Base-by-base conservation (phyloP, 192 early-diverging fungal species). In the Radiomyces spectabilis region DNA sequence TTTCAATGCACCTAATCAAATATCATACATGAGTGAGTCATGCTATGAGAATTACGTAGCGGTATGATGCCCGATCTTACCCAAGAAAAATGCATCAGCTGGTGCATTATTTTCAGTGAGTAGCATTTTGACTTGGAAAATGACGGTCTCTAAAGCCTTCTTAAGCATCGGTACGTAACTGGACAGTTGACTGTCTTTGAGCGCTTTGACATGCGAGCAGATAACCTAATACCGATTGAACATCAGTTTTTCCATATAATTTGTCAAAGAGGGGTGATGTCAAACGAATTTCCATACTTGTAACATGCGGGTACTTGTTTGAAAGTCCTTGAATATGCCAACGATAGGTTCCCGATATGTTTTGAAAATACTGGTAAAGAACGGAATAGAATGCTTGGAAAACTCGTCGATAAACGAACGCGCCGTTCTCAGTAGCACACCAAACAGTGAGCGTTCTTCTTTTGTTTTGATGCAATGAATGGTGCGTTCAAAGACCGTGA, bases 191-290 rank as follows among this genome's bases (percentile, higher is more conserved):
- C 72, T 69, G 41, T 91, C 85, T 56, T 80, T 82, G 3, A 71
- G 69, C 7, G 77, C 81, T 50, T 91, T 91, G 13, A 83, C 85
- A 60, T 91, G 86, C 30, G 79, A 79, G 51, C 88, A 91, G 18
- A 91, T 80, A 49, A 63, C 78, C 74, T 91, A 79, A 48, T 13
- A 26, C 15, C 13, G 24, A 25, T 29, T 9, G 7, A 22, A 22
- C 4, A 44, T 15, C 46, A 18, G 19, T 25, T 44, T 21, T 38
- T 32, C 18, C 30, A 27, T 6, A 2, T 30, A 12, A 51, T 27
- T n/a, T 13, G 39, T 16, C 51, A 1, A 38, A 51, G 15, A 61
- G 42, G n/a, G 42, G 8, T 54, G 41, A 54, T 8, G 40, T n/a
- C 13, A 27, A 16, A 43, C 38, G 26, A 48, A n/a, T n/a, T n/a